Evolutionary conservation across 768 basidiomycete genomes (phyloP).

Genomic region (Xerocomellus dryophilus): DNA sequence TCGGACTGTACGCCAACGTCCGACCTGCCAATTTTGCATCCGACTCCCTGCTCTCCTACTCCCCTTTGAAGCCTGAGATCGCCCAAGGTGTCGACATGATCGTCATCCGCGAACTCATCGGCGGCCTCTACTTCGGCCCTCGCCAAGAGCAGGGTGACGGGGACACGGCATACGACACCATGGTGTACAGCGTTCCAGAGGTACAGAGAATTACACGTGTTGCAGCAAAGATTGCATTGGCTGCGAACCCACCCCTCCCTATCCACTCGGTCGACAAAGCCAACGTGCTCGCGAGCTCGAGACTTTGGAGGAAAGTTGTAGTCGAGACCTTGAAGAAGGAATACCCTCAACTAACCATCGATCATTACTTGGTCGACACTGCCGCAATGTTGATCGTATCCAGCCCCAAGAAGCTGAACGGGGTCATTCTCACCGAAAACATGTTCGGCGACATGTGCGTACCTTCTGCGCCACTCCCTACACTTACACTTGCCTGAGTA

Average conservation of each 20-base stretch:
- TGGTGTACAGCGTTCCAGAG: slow-evolving; percentile 88
- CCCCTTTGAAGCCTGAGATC: slow-evolving; percentile 83
- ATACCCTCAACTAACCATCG: slow-evolving; percentile 82
- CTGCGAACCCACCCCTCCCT: slow-evolving; percentile 76
- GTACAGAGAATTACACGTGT: slow-evolving; percentile 94
- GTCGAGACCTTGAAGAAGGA: slow-evolving; percentile 79
- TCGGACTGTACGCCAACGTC: slow-evolving; percentile 97
- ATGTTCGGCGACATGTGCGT: slow-evolving; percentile 96
- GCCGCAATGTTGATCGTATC: slow-evolving; percentile 94
- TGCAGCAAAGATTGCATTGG: slow-evolving; percentile 87
- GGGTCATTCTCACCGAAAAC: slow-evolving; percentile 93
- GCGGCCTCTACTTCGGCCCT: slow-evolving; percentile 92
- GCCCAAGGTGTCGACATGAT: slow-evolving; percentile 87
- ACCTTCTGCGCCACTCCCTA: background rate
- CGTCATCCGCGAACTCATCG: slow-evolving; percentile 94
- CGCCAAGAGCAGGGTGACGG: slow-evolving; percentile 81
- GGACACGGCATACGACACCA: slow-evolving; percentile 85
- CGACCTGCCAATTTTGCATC: slow-evolving; percentile 95
- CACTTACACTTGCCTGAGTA: slow-evolving; percentile 1
- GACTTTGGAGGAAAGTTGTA: slow-evolving; percentile 93
- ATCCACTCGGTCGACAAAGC: slow-evolving; percentile 98
- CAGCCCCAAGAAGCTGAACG: slow-evolving; percentile 89
- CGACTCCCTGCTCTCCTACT: slow-evolving; percentile 80
- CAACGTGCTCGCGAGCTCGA: slow-evolving; percentile 92
- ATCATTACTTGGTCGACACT: slow-evolving; percentile 93